phyloP scores from a whole-genome alignment of 345 rosid genomes.

The Citrus sp. region DNA sequence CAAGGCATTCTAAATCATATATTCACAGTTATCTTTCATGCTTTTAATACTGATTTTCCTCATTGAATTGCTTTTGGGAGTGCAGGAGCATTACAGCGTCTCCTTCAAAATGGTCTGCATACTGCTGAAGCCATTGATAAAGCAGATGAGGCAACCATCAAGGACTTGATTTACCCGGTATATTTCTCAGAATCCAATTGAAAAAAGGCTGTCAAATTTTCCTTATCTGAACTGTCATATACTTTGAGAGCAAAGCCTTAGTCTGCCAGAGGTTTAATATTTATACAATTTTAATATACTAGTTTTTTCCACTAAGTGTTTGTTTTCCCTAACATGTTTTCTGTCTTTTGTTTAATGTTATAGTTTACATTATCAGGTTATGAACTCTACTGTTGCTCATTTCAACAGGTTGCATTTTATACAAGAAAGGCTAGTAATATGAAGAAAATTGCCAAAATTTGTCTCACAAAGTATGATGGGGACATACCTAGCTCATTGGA shows the following conservation, averaged over 20 bases:
- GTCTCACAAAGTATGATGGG: slow-evolving; percentile 69
- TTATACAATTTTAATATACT: not conserved
- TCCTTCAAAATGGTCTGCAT: slow-evolving; percentile 63
- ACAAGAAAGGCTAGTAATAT: slow-evolving; percentile 77
- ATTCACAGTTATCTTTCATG: not conserved
- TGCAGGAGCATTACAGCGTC: slow-evolving; percentile 86
- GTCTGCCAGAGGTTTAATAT: not conserved
- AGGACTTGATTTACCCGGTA: slow-evolving; percentile 86
- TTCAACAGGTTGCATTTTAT: slow-evolving; percentile 77
- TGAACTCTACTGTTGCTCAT: not conserved
- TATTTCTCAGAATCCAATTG: slow-evolving; percentile 10
- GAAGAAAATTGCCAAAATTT: slow-evolving; percentile 87
- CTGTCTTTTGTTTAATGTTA: not conserved
- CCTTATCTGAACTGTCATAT: not conserved
- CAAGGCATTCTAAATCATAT: not conserved
- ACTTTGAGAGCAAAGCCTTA: too few relatives aligned
- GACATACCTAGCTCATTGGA: slow-evolving; percentile 89
- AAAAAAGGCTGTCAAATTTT: not conserved
- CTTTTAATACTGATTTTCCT: not conserved
- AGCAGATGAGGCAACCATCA: slow-evolving; percentile 78
- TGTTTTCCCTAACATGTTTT: not conserved
- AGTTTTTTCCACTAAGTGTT: not conserved
- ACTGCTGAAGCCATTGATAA: slow-evolving; percentile 75
- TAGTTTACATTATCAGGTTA: not conserved
- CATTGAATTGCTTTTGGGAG: not conserved